Evolutionary conservation across 106 monocot genomes (phyloP).

Genomic region (Dactylorhiza incarnata): DNA sequence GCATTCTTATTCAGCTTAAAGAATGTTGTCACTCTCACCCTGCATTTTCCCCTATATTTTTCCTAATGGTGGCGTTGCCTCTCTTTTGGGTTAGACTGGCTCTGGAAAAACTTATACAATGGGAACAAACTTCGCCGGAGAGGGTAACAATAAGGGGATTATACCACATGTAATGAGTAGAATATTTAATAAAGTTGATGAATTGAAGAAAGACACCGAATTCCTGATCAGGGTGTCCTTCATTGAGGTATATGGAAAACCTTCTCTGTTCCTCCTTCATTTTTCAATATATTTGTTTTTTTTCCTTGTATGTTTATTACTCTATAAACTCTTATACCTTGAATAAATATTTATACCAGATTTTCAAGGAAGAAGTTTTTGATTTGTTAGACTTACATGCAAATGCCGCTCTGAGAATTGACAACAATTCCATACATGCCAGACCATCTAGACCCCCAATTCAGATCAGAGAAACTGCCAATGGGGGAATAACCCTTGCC

Average conservation of each 20-base stretch:
- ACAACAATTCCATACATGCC: constrained; percentile 18
- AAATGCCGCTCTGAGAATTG: constrained; percentile 31
- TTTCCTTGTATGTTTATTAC: not conserved
- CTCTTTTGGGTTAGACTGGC: constrained; percentile 55
- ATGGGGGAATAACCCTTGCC: constrained; percentile 88
- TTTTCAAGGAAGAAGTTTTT: constrained; percentile 99
- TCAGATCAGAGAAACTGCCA: constrained; percentile 91
- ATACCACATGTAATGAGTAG: constrained; percentile 83
- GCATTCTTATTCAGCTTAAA: not conserved
- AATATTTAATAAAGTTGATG: constrained; percentile 58
- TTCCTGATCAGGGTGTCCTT: constrained; percentile 88
- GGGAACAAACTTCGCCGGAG: constrained; percentile 83
- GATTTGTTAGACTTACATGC: constrained; percentile 70
- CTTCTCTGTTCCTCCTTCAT: not conserved
- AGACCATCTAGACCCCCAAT: constrained; percentile 73
- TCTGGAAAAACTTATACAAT: constrained; percentile 99
- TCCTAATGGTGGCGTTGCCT: not conserved
- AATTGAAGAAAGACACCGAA: constrained; percentile 44
- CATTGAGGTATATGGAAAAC: constrained; percentile 52
- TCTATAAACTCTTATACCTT: not conserved
- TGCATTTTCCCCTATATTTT: not conserved
- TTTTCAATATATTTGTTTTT: not conserved
- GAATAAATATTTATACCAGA: constrained; percentile 29
- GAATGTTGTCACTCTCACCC: not conserved
- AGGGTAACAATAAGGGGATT: constrained; percentile 41